A percentile compares a stretch with the other conserved stretches of the same genome.
Evolutionary conservation across 2,329 filamentous ascomycete genomes (phyloP).

Genomic region (Fusarium floridanum): DNA sequence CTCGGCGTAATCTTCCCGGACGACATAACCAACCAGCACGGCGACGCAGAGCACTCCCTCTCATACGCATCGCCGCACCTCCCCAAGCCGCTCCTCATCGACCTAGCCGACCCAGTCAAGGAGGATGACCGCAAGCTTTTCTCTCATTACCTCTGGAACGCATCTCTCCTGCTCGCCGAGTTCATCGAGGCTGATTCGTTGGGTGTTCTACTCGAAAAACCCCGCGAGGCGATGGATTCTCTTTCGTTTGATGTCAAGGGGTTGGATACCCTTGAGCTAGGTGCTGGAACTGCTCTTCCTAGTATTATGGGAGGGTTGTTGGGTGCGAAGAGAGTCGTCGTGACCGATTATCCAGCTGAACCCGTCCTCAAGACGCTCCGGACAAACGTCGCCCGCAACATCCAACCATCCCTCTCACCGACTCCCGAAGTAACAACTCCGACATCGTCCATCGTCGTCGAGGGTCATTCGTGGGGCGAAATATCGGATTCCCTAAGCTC

Average conservation of each 20-base stretch:
- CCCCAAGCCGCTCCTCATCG: constrained; percentile 58
- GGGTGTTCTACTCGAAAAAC: constrained; percentile 30
- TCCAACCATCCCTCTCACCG: constrained; percentile 53
- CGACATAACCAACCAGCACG: constrained; percentile 75
- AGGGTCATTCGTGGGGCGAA: constrained; percentile 76
- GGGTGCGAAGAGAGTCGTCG: constrained; percentile 64
- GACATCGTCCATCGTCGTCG: constrained; percentile 55
- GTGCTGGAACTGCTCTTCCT: constrained; percentile 72
- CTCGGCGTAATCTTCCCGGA: constrained; percentile 76
- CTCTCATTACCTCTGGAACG: constrained; percentile 81
- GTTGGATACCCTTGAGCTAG: constrained; percentile 72
- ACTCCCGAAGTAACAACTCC: constrained; percentile 34
- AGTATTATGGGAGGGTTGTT: constrained; percentile 63
- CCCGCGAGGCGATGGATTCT: constrained; percentile 18
- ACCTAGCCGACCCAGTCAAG: constrained; percentile 61
- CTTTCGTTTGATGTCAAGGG: constrained; percentile 62
- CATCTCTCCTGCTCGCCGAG: constrained; percentile 68
- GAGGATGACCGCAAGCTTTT: constrained; percentile 72
- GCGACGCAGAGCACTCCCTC: constrained; percentile 70
- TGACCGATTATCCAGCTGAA: constrained; percentile 77
- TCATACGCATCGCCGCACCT: constrained; percentile 69
- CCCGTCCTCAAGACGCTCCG: constrained; percentile 70
- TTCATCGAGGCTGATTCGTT: constrained; percentile 65
- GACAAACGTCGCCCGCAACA: constrained; percentile 68
- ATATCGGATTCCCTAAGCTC: constrained; percentile 51